Evolutionary conservation across 164 flowering plant species (phyloP), one percentile per base, ranked within the genome.

Genomic region (Berberis thunbergii): DNA sequence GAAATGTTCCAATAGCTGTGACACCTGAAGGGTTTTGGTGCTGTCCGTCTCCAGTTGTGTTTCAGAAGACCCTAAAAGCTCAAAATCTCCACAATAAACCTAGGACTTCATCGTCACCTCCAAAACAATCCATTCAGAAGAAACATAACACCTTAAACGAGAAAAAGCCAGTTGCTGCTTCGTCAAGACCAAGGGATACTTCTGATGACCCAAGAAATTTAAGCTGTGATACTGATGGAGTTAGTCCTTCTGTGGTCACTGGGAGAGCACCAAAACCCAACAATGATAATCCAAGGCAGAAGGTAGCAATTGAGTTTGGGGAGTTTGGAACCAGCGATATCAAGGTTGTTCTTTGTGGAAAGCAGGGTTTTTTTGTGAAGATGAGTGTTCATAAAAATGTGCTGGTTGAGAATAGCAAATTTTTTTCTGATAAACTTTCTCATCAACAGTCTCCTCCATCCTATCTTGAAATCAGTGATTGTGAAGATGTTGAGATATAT

Each of bases 11-110:
- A n/a, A 89, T 95, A 70, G 99, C 99, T 53, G 97, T 95, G 38
- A 95, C 99, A 9, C 97, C 97, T 43, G 99, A 95, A 74, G 99
- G 99, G 45, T 95, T 95, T 64, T 95, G 97, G 99, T 95, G 99
- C 67, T 95, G 99, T 65, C 97, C 99, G 7, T 83, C 97, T 46
- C 97, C 95, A 45, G 89, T 77, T 62, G 87, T 73, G 53, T 87
- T 95, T 66, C 99, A 87, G 60, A 91, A 84, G 83, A 80, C 77
- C 52, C 73, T 78, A 39, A 90, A 84, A 77, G 63, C 83, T n/a
- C 97, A 84, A 57, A 79, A 78, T 56, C 72, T 79, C 49, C 66
- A 72, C 26, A 87, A 78, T 70, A 86, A 81, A 69, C 72, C 86
- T 55, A 87, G 82, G 75, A 54, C 84, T 59, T 58, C 90, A 7